Conservation (phyloP, 2,329 filamentous ascomycete species). For the Conoideocrella luteorostrata region DNA sequence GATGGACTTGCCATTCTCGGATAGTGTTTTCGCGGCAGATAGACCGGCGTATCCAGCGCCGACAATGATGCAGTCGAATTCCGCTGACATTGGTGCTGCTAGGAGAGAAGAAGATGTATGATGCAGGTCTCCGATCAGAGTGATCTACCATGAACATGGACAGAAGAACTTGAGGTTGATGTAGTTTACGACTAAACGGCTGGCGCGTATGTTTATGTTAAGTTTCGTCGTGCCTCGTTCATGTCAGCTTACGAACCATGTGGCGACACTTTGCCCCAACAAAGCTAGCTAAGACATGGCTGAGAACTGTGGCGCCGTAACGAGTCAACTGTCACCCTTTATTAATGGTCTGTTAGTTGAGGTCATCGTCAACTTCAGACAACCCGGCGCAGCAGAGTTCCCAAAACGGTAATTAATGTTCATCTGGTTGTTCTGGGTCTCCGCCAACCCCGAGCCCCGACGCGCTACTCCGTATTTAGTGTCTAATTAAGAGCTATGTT, state of each 20-base stretch:
- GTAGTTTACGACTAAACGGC: too few relatives aligned
- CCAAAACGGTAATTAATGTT: background rate
- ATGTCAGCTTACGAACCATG: background rate
- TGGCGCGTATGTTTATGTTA: too few relatives aligned
- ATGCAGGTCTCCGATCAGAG: too few relatives aligned
- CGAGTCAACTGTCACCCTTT: background rate
- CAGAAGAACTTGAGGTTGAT: too few relatives aligned
- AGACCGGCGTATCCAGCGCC: constrained; percentile 10
- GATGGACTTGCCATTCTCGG: background rate
- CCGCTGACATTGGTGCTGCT: background rate
- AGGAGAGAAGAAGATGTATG: background rate
- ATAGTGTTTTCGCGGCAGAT: constrained; percentile 6
- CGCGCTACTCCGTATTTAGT: too few relatives aligned
- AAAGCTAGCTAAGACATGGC: background rate
- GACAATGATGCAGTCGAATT: constrained; percentile 7
- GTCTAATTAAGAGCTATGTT: too few relatives aligned
- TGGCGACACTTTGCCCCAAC: too few relatives aligned
- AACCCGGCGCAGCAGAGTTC: background rate
- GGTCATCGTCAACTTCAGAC: background rate
- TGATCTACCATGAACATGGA: too few relatives aligned
- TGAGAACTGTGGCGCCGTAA: background rate
- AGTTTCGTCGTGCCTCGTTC: background rate
- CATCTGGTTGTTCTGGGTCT: background rate
- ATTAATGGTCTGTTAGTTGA: too few relatives aligned
- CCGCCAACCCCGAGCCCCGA: too few relatives aligned